Evolutionary conservation across 345 rosid genomes (phyloP), one percentile per base, ranked within the genome.

Genomic region (Gossypium longicalyx): DNA sequence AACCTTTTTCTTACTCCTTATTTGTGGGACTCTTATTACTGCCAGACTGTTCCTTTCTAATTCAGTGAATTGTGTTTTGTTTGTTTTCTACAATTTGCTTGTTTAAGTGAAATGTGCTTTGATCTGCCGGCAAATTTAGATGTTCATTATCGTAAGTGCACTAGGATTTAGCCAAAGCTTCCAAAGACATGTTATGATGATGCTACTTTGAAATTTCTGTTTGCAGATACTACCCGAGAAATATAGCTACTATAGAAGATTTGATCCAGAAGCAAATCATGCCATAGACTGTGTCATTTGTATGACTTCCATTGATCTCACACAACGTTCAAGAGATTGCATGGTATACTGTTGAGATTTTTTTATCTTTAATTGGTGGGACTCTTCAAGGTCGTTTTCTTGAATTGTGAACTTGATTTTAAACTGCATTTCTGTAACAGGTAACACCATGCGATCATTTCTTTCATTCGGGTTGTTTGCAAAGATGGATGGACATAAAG

Each of bases 401-500:
- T 60, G 53, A 9, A 68, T 48, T 0, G 20, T 64, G 20, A 44
- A 23, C 54, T 17, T 48, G 15, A 66, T 67, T 13, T 15, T 43
- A 66, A 66, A 63, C 44, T 76, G 58, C 41, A 19, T 70, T 74
- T 74, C 47, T 77, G 25, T 74, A 60, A 63, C 86, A 95, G 99
- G 96, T 89, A 74, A 95, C 99, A 9, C 99, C 99, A 5, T 93
- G 99, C 48, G 98, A 93, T 74, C 99, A 95, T 81, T 91, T 89
- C 83, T 95, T 95, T 80, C 99, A 95, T 76, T 83, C 91, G 2
- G 98, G 91, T 72, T 95, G 99, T 81, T 85, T 95, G 78, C 98
- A 89, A 84, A 88, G 97, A 81, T 95, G 99, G 98, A 95, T 95
- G 99, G 99, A 95, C 80, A 88, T 95, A 82, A 95, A 95, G 86